Conservation (phyloP, 2,329 filamentous ascomycete species). For the Trichoderma koningiopsis region DNA sequence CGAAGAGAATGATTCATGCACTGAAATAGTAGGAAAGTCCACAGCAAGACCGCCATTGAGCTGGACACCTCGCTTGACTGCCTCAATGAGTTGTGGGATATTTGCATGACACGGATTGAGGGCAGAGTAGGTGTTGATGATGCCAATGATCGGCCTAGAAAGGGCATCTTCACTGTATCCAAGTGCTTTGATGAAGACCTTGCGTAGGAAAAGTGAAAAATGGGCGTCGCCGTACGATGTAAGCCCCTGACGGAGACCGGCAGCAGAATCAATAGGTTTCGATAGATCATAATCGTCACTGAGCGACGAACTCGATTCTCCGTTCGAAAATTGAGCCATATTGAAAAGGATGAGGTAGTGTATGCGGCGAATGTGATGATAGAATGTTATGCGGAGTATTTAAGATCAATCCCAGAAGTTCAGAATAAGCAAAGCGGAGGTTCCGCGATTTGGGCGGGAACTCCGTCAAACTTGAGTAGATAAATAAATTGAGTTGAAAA, state of each 20-base stretch:
- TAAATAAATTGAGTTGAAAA: too few relatives aligned
- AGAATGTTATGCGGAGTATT: too few relatives aligned
- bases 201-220: constrained; percentile 73
- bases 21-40: constrained; percentile 73
- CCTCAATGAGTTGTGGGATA: constrained; percentile 70
- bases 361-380: too few relatives aligned
- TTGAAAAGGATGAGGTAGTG: too few relatives aligned
- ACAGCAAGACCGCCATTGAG: constrained; percentile 67
- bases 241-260: constrained; percentile 64
- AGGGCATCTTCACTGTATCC: constrained; percentile 74
- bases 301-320: too few relatives aligned
- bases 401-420: too few relatives aligned
- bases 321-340: too few relatives aligned
- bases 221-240: constrained; percentile 73
- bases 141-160: constrained; percentile 70
- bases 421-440: too few relatives aligned
- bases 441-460: too few relatives aligned
- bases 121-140: constrained; percentile 71
- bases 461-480: too few relatives aligned
- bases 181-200: constrained; percentile 76
- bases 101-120: constrained; percentile 78
- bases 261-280: constrained; percentile 50
- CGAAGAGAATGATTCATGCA: constrained; percentile 68
- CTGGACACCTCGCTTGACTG: constrained; percentile 68
- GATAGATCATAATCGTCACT: constrained; percentile 62